Evolutionary conservation across 306 rosid species (phyloP).

Genomic region (Cyclanthera cordifolia): DNA sequence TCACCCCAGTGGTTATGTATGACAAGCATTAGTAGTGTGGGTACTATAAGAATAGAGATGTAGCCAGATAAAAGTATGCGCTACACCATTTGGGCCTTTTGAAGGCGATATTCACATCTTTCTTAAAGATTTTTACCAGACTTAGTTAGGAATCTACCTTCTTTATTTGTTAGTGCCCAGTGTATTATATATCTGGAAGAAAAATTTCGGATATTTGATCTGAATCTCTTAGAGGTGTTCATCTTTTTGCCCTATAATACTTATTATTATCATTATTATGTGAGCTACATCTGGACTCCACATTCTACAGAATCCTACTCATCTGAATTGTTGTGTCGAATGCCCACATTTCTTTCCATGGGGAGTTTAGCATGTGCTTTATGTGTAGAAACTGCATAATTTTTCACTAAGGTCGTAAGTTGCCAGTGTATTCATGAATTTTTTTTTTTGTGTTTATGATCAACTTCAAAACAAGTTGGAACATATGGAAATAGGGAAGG

Average conservation of each 20-base stretch:
- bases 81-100: background rate
- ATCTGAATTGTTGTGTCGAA: background rate
- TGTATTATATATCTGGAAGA: conserved; percentile 4
- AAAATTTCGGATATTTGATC: background rate
- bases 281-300: conserved; percentile 43
- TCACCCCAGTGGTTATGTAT: background rate
- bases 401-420: background rate
- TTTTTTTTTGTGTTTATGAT: background rate
- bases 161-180: background rate
- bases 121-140: background rate
- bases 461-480: background rate
- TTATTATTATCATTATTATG: conserved; percentile 19
- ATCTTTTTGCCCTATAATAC: conserved; percentile 39
- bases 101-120: background rate
- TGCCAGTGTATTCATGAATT: background rate
- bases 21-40: background rate
- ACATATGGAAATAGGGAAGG: too few relatives aligned
- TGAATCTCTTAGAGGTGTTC: conserved; percentile 30
- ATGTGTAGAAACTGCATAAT: background rate
- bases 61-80: background rate
- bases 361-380: background rate
- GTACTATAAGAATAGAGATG: background rate
- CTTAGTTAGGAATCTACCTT: background rate
- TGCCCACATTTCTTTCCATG: background rate
- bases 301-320: background rate